Conservation (phyloP, 192 early-diverging fungal genomes). For the Coemansia sp. region DNA sequence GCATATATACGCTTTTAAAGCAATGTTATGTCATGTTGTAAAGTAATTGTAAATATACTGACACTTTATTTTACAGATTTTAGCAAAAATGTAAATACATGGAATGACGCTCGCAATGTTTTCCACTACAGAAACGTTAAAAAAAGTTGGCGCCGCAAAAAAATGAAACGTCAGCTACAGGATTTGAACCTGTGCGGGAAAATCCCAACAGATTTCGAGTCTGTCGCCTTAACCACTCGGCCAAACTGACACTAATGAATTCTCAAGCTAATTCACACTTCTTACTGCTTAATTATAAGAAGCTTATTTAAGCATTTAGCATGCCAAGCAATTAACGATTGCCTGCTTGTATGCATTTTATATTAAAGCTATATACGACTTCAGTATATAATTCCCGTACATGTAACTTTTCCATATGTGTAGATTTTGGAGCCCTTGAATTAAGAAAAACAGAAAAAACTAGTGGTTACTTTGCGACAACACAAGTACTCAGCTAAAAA, state of each 20-base stretch:
- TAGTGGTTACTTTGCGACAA: neutral
- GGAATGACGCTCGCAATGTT: too few species aligned
- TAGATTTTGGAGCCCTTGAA: conserved; percentile 10
- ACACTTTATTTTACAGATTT: too few species aligned
- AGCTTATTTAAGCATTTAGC: too few species aligned
- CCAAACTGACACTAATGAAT: conserved; percentile 51
- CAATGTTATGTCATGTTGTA: too few species aligned
- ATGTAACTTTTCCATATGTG: too few species aligned
- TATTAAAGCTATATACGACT: too few species aligned
- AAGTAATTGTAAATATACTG: too few species aligned
- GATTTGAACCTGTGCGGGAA: conserved; percentile 71
- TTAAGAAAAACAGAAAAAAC: neutral
- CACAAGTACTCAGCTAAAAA: neutral
- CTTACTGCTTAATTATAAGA: neutral
- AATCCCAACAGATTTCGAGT: conserved; percentile 65
- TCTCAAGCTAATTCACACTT: neutral
- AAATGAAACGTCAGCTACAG: conserved; percentile 30
- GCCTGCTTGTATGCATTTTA: too few species aligned
- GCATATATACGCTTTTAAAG: too few species aligned
- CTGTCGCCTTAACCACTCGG: conserved; percentile 69
- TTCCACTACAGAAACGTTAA: neutral
- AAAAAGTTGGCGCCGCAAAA: neutral
- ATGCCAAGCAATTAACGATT: too few species aligned
- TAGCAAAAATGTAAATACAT: too few species aligned
- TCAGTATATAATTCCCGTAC: neutral